Percentiles rank a stretch among this genome's conserved stretches.
phyloP scores from a whole-genome alignment of 1,284 basidiomycete species.

The Ceratobasidium sp. region DNA sequence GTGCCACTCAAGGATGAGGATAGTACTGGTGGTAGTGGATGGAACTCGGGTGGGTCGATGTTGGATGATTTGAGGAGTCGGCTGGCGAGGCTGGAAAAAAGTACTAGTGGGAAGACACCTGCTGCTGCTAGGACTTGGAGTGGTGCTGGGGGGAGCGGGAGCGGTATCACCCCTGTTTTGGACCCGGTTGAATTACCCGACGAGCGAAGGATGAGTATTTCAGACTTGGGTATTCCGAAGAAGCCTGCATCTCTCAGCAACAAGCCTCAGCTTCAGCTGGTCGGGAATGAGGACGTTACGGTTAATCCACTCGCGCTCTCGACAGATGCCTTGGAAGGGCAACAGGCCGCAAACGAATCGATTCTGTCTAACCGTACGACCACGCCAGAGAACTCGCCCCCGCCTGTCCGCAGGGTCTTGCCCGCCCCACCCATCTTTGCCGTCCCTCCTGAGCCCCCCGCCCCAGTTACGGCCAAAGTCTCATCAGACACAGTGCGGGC shows the following conservation, averaged over 20 bases:
- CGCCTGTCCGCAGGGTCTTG: slow-evolving; percentile 17
- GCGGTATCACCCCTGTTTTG: not conserved
- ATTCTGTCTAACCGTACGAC: slow-evolving; percentile 33
- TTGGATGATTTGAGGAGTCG: slow-evolving; percentile 27
- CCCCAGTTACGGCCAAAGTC: not conserved
- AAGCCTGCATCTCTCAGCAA: slow-evolving; percentile 3
- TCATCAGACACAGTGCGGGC: slow-evolving; percentile 27
- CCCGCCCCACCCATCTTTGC: slow-evolving; percentile 21
- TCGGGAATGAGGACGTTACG: not conserved
- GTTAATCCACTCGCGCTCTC: slow-evolving; percentile 18
- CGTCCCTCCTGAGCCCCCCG: not conserved
- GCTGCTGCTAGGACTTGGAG: slow-evolving; percentile 23
- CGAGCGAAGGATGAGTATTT: slow-evolving; percentile 31
- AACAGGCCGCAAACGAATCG: slow-evolving; percentile 9
- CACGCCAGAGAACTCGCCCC: slow-evolving; percentile 35
- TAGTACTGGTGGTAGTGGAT: slow-evolving; percentile 19
- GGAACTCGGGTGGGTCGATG: slow-evolving; percentile 22
- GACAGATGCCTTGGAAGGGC: slow-evolving; percentile 13
- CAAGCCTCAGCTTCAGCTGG: not conserved
- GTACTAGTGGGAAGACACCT: slow-evolving; percentile 39
- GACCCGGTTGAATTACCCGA: not conserved
- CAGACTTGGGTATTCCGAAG: slow-evolving; percentile 16
- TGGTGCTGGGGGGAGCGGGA: not conserved
- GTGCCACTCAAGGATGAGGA: slow-evolving; percentile 31
- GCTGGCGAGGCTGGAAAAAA: slow-evolving; percentile 34